A percentile compares a stretch with the other conserved stretches of the same genome.
Evolutionary conservation across 2,329 filamentous ascomycete genomes (phyloP).

Genomic region (Nectriaceae sp.): DNA sequence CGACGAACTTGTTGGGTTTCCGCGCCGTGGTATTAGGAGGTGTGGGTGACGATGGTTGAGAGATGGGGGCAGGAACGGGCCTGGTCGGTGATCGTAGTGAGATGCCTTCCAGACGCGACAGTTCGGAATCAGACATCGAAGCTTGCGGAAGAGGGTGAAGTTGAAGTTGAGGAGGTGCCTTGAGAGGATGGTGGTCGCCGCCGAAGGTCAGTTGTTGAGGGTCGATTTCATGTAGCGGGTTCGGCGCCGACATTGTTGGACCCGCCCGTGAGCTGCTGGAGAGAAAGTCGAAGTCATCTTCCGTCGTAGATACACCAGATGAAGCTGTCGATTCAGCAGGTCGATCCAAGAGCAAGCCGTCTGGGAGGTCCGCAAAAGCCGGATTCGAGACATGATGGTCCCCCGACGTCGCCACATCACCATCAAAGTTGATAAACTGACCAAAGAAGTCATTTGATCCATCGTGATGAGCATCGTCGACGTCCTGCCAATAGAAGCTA

Average conservation of each 20-base stretch:
- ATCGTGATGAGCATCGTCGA: constrained; percentile 32
- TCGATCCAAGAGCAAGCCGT: constrained; percentile 31
- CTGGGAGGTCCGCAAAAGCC: constrained; percentile 26
- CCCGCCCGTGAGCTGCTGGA: constrained; percentile 35
- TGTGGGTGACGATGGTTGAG: constrained; percentile 35
- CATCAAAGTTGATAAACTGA: constrained; percentile 41
- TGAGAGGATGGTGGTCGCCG: neutral
- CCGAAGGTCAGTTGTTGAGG: constrained; percentile 29
- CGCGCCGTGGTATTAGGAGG: constrained; percentile 32
- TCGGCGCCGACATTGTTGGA: constrained; percentile 20
- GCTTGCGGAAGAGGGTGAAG: constrained; percentile 31
- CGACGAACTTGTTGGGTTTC: constrained; percentile 42
- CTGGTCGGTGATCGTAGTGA: constrained; percentile 42
- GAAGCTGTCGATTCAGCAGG: constrained; percentile 35
- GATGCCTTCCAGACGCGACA: constrained; percentile 50
- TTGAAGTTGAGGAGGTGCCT: constrained; percentile 1
- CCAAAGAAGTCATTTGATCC: constrained; percentile 37
- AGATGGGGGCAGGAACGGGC: constrained; percentile 25
- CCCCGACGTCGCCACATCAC: constrained; percentile 22
- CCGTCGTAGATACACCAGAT: constrained; percentile 36
- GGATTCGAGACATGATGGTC: constrained; percentile 21
- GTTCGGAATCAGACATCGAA: constrained; percentile 50
- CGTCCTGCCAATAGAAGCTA: constrained; percentile 38
- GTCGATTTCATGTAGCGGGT: constrained; percentile 31
- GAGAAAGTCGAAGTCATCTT: constrained; percentile 40